Evolutionary conservation across 2,329 filamentous ascomycete genomes (phyloP).

Genomic region (Boeremia exigua): DNA sequence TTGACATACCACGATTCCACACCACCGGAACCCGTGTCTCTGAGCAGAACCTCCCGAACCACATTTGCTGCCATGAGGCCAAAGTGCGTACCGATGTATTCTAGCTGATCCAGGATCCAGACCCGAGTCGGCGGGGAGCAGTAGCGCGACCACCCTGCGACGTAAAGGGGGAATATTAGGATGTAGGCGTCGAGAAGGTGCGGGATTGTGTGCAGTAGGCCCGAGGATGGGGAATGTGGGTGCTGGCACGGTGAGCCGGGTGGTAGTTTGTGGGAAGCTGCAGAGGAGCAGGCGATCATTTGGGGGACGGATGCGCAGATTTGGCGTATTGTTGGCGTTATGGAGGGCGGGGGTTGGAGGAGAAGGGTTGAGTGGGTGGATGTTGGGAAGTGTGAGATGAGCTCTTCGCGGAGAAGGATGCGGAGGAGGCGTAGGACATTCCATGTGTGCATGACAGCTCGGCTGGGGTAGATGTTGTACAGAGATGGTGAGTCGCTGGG

Average conservation of each 20-base stretch:
- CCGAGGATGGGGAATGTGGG: too few species aligned
- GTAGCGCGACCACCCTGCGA: constrained; percentile 1
- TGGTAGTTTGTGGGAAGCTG: background rate
- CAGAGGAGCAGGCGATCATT: background rate
- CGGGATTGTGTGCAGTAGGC: background rate
- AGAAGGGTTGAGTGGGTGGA: background rate
- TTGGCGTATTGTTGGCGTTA: background rate
- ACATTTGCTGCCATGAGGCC: background rate
- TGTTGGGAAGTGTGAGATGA: background rate
- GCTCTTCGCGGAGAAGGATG: background rate
- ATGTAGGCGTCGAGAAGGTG: background rate
- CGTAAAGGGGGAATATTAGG: constrained; percentile 1
- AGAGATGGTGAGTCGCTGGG: background rate
- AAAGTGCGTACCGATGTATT: background rate
- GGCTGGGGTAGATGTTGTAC: background rate
- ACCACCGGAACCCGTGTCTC: background rate
- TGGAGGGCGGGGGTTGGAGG: background rate
- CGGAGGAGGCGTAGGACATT: background rate
- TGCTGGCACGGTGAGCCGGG: background rate
- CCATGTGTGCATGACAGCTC: constrained; percentile 1
- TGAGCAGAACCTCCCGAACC: background rate
- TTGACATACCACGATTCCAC: background rate
- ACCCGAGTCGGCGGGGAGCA: background rate
- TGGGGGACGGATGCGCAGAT: background rate
- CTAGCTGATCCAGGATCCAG: background rate